Percentiles rank a stretch among this genome's conserved stretches.
Conservation (phyloP, 202 grass and related monocot species). For the Elaeis oleifera region DNA sequence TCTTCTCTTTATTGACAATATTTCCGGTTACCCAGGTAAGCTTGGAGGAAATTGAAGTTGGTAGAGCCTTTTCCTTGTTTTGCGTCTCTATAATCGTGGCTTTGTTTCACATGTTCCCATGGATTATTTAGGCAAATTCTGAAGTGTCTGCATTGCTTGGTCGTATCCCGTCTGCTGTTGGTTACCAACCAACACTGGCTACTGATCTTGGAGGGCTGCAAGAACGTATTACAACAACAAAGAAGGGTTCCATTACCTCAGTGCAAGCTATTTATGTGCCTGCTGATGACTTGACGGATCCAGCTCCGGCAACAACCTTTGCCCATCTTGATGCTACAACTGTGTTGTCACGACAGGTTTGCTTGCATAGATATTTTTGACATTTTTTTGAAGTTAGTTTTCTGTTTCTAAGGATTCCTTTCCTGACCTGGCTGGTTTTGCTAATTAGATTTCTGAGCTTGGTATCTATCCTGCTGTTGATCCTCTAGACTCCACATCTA, state of each 20-base stretch:
- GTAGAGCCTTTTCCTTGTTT: too few species aligned
- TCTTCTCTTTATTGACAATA: slow-evolving; percentile 94
- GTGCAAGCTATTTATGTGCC: slow-evolving; percentile 99
- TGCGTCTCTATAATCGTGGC: too few species aligned
- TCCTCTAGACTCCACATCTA: slow-evolving; percentile 81
- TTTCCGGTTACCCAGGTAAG: slow-evolving; percentile 82
- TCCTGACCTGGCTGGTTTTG: background rate
- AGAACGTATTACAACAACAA: slow-evolving; percentile 87
- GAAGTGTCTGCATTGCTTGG: slow-evolving; percentile 94
- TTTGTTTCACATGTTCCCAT: background rate
- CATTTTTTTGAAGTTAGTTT: background rate
- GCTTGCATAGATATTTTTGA: background rate
- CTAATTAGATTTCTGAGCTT: slow-evolving; percentile 71
- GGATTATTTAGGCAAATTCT: slow-evolving; percentile 60
- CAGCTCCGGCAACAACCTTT: slow-evolving; percentile 93
- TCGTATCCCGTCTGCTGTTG: slow-evolving; percentile 94
- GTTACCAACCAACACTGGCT: slow-evolving; percentile 89
- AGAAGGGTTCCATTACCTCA: slow-evolving; percentile 90
- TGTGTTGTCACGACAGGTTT: slow-evolving; percentile 85
- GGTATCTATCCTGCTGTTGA: slow-evolving; percentile 93
- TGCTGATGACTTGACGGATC: slow-evolving; percentile 99
- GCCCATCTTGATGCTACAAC: slow-evolving; percentile 98
- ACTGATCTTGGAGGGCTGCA: slow-evolving; percentile 90
- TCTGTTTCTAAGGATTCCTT: background rate
- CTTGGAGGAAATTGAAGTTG: background rate